Conservation (phyloP, 768 basidiomycete species). For the Hericium rajendrae region DNA sequence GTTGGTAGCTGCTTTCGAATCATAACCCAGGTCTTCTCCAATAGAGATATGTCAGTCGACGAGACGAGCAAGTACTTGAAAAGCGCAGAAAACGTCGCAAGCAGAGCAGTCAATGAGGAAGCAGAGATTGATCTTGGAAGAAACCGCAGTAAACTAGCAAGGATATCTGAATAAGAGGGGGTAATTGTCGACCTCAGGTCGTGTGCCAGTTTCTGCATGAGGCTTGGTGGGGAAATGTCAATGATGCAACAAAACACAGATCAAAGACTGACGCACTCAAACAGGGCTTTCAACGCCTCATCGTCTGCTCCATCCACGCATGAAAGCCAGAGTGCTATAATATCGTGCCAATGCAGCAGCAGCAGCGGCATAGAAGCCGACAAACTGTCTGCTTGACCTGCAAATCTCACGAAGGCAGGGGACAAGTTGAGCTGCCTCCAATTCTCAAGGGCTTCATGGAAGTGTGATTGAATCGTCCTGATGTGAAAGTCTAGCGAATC, state of each 20-base stretch:
- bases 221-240: constrained; percentile 29
- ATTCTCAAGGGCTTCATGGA: constrained; percentile 61
- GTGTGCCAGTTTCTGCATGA: constrained; percentile 69
- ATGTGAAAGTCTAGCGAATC: neutral
- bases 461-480: constrained; percentile 74
- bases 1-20: constrained; percentile 42
- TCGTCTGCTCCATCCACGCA: constrained; percentile 54
- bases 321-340: constrained; percentile 54
- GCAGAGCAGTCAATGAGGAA: constrained; percentile 47
- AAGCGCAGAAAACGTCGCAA: constrained; percentile 57
- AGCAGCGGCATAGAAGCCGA: constrained; percentile 73
- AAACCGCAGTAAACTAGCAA: constrained; percentile 45
- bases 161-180: constrained; percentile 48
- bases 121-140: constrained; percentile 53
- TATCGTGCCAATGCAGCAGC: constrained; percentile 67
- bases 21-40: constrained; percentile 51
- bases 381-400: constrained; percentile 46
- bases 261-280: constrained; percentile 48
- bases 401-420: constrained; percentile 63
- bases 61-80: constrained; percentile 72
- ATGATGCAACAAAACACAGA: neutral
- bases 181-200: constrained; percentile 73
- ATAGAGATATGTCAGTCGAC: constrained; percentile 37
- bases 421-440: constrained; percentile 78
- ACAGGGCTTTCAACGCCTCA: constrained; percentile 61